phyloP scores from a whole-genome alignment of 129 eudicot species.

The Tanacetum coccineum region DNA sequence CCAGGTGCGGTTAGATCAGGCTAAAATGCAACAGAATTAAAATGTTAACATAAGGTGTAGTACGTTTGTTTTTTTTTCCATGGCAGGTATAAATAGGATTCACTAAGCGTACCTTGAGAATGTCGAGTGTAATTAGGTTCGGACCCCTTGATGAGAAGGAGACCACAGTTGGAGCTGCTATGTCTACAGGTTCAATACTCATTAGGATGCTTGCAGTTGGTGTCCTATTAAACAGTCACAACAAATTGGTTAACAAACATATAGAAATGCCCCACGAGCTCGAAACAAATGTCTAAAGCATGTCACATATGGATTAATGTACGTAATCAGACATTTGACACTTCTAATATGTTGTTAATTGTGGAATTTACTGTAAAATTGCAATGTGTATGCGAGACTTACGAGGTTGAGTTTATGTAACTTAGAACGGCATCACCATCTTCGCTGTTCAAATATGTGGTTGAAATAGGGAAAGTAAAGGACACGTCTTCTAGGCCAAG shows the following conservation, averaged over 20 bases:
- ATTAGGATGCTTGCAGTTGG: constrained; percentile 42
- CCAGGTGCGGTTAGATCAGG: constrained; percentile 71
- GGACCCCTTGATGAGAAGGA: constrained; percentile 82
- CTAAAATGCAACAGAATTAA: constrained; percentile 24
- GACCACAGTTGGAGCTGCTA: constrained; percentile 57
- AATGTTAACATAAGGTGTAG: not conserved
- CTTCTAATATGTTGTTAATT: no score
- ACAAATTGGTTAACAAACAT: not conserved
- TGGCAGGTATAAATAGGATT: not conserved
- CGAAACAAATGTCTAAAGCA: no score
- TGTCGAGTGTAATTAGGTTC: constrained; percentile 48
- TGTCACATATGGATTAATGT: no score
- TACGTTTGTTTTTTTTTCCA: not conserved
- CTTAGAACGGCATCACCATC: constrained; percentile 31
- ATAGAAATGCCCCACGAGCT: no score
- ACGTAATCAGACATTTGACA: no score
- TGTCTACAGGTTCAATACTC: constrained; percentile 33
- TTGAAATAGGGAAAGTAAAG: constrained; percentile 20
- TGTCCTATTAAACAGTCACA: constrained; percentile 14
- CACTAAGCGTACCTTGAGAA: constrained; percentile 54
- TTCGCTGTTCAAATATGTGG: constrained; percentile 34
- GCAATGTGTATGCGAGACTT: no score
- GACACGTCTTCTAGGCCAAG: constrained; percentile 29
- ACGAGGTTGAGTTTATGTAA: constrained; percentile 41
- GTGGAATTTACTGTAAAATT: no score